phyloP scores from a whole-genome alignment of 1,284 basidiomycete species.

The Sanghuangporus weigelae region DNA sequence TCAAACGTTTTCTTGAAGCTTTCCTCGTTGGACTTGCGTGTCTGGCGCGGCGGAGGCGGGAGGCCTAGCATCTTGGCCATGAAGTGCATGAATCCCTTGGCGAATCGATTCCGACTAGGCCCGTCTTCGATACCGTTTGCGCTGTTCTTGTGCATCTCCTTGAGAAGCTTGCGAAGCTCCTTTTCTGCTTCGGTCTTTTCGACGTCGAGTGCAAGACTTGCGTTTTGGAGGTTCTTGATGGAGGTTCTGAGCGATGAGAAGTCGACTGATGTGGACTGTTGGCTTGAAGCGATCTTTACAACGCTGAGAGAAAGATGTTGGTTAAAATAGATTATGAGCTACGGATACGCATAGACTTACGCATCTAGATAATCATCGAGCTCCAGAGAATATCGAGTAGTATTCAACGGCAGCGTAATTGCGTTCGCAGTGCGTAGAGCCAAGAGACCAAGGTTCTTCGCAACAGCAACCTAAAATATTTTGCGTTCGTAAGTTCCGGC shows the following conservation, averaged over 20 bases:
- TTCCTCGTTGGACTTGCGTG: background rate
- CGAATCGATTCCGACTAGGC: background rate
- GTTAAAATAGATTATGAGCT: background rate
- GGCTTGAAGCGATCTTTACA: slow-evolving; percentile 24
- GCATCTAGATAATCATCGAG: slow-evolving; percentile 44
- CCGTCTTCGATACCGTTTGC: slow-evolving; percentile 6
- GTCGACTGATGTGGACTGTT: slow-evolving; percentile 13
- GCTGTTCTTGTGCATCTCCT: slow-evolving; percentile 29
- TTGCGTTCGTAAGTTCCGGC: background rate
- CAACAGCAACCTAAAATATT: slow-evolving; percentile 46
- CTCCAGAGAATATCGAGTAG: slow-evolving; percentile 62
- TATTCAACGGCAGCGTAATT: slow-evolving; percentile 66
- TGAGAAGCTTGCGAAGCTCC: slow-evolving; percentile 31
- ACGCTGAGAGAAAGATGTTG: slow-evolving; percentile 24
- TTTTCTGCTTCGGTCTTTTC: slow-evolving; percentile 40
- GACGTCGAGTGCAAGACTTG: slow-evolving; percentile 50
- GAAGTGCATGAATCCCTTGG: background rate
- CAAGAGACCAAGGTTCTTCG: slow-evolving; percentile 58
- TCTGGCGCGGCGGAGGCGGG: background rate
- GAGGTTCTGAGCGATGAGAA: slow-evolving; percentile 37
- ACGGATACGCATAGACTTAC: slow-evolving; percentile 28
- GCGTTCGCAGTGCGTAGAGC: slow-evolving; percentile 59
- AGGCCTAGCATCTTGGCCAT: background rate
- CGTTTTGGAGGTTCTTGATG: slow-evolving; percentile 44
- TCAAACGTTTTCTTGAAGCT: background rate